Evolutionary conservation across 768 basidiomycete species (phyloP), one percentile per base, ranked within the genome.

Genomic region (Termitomyces sp.): DNA sequence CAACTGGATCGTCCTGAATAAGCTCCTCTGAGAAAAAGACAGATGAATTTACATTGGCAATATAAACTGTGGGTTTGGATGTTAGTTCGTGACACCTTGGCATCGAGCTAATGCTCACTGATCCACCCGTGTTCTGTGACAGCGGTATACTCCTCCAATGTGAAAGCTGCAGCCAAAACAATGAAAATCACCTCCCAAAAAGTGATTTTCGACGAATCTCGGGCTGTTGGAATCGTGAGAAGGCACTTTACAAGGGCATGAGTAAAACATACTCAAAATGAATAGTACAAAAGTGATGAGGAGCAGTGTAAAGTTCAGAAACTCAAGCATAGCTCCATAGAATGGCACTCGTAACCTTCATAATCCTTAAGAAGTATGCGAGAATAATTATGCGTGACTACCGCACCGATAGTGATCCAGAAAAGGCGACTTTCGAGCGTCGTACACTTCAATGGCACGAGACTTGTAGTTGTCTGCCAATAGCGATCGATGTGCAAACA

Each of bases 401-500:
- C 51, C 68, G 33, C 16, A 85, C 85, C 91, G 78, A 66, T 94
- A 93, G 66, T 97, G 93, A 66, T 95, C 88, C 14, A 95, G 77
- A 65, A 90, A 86, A 0, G 89, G 86, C 1, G 84, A 83, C 18
- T 75, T 79, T 26, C 80, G 78, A 38, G 78, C 75, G 64, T 92
- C 79, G 68, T 94, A 93, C 33, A 87, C 76, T 64, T 87, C 84
- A 61, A 88, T 91, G 18, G 82, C 82, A 43, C 81, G 80, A 33
- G 81, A 83, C 72, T 91, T 93, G 75, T 98, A 98, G 66, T 92
- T 90, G 70, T 98, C 96, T 18, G 88, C 86, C 8, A 98, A 78
- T 52, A 98, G 81, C 1, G 93, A 89, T 26, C 87, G 85, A 49
- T 74, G 80, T 7, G 82, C 77, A 6, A 80, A 69, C 54, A 81